These are phyloP conservation scores for Rhodofomes roseus DNA, from an alignment of 1,284 basidiomycete species.

Conservation along the genomic window DNA sequence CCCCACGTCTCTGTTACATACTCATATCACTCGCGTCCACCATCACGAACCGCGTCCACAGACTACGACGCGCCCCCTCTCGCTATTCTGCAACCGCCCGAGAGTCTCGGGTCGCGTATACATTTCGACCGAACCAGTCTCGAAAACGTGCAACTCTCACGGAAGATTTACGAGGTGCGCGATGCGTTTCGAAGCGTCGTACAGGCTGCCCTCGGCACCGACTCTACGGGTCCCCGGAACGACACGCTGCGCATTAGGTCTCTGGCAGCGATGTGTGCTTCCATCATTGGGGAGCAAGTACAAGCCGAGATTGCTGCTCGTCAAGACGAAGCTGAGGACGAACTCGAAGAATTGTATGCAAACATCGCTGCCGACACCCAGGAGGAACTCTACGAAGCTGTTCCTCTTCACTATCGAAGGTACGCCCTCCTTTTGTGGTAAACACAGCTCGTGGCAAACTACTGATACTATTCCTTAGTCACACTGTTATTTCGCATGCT, in stretches of 20 bases:
- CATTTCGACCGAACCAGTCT: constrained; percentile 33
- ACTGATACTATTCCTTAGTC: constrained; percentile 27
- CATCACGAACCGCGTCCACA: background rate
- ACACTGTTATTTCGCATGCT: constrained; percentile 47
- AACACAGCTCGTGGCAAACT: background rate
- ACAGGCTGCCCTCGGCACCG: constrained; percentile 25
- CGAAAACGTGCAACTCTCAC: constrained; percentile 40
- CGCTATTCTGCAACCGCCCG: constrained; percentile 34
- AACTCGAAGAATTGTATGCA: constrained; percentile 23
- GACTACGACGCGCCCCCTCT: constrained; percentile 33
- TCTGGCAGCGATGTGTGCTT: constrained; percentile 46
- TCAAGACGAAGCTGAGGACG: constrained; percentile 20
- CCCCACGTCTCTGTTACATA: constrained; percentile 24
- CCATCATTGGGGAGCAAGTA: constrained; percentile 44
- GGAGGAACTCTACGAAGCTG: constrained; percentile 44
- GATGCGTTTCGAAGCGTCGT: constrained; percentile 52
- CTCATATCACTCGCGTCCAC: constrained; percentile 8
- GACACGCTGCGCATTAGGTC: constrained; percentile 14
- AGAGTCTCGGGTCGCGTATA: constrained; percentile 30
- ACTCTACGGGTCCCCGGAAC: background rate
- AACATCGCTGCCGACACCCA: constrained; percentile 29
- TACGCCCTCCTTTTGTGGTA: constrained; percentile 31
- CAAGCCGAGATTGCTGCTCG: constrained; percentile 29
- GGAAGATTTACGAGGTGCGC: constrained; percentile 46
- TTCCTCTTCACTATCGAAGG: constrained; percentile 48